phyloP scores from a whole-genome alignment of 768 basidiomycete species.

The Leucocoprinus leucothites region DNA sequence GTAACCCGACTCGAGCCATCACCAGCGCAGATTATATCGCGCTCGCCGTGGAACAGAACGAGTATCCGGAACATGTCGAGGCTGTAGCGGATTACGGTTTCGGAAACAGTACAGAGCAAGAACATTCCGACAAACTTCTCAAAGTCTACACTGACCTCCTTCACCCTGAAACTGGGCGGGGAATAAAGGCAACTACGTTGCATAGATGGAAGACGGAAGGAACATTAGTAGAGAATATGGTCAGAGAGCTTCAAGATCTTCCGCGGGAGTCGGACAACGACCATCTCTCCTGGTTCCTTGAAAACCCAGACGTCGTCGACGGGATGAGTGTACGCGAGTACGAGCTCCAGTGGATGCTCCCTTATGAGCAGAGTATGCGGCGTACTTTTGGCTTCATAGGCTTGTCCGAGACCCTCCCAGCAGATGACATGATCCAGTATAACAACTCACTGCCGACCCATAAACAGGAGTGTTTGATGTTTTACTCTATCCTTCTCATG shows the following conservation, averaged over 20 bases:
- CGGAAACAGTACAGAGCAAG: conserved; percentile 13
- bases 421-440: not conserved
- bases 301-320: conserved; percentile 29
- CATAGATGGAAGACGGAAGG: conserved; percentile 30
- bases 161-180: not conserved
- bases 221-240: conserved; percentile 31
- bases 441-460: not conserved
- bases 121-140: conserved; percentile 18
- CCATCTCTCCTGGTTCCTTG: conserved; percentile 34
- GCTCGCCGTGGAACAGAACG: conserved; percentile 21
- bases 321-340: not conserved
- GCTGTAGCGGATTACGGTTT: conserved; percentile 37
- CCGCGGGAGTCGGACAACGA: conserved; percentile 21
- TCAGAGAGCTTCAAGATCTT: conserved; percentile 20
- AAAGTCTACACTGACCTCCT: conserved; percentile 31
- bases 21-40: conserved; percentile 30
- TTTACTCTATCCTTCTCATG: not conserved
- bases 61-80: conserved; percentile 26
- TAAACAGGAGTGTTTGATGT: not conserved
- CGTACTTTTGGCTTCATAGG: not conserved
- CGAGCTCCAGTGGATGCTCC: not conserved
- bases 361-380: not conserved
- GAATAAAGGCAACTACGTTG: conserved; percentile 23
- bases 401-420: too few species aligned
- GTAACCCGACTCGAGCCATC: conserved; percentile 21